These are phyloP conservation scores for Entomortierella lignicola DNA, from an alignment of 192 early-diverging fungal genomes.

Conservation along the genomic window DNA sequence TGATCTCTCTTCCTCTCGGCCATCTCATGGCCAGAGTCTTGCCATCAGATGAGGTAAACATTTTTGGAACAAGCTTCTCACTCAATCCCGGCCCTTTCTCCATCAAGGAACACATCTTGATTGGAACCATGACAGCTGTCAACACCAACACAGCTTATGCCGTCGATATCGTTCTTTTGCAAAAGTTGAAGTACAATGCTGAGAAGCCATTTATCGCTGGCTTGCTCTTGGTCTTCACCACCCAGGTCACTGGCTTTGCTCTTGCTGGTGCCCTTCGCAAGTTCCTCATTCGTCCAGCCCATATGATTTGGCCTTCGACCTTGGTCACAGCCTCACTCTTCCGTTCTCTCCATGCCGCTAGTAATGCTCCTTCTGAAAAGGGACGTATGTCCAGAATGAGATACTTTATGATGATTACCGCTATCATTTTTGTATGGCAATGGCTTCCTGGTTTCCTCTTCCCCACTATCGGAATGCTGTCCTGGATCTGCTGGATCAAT, in stretches of 20 bases:
- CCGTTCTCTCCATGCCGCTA: slow-evolving; percentile 44
- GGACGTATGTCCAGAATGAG: slow-evolving; percentile 60
- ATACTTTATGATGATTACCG: slow-evolving; percentile 70
- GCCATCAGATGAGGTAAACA: slow-evolving; percentile 26
- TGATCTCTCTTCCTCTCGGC: slow-evolving; percentile 63
- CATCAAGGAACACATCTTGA: slow-evolving; percentile 73
- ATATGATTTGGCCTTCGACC: slow-evolving; percentile 67
- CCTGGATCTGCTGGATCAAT: slow-evolving; percentile 65
- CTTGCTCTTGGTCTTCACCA: slow-evolving; percentile 64
- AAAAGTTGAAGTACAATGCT: slow-evolving; percentile 63
- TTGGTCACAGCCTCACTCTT: slow-evolving; percentile 60
- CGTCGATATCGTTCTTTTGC: slow-evolving; percentile 65
- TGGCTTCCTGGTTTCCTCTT: slow-evolving; percentile 70
- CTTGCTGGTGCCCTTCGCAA: slow-evolving; percentile 63
- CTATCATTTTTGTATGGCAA: slow-evolving; percentile 63
- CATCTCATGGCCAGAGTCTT: slow-evolving; percentile 56
- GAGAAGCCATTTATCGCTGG: slow-evolving; percentile 67
- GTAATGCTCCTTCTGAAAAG: slow-evolving; percentile 1
- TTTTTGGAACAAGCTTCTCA: slow-evolving; percentile 37
- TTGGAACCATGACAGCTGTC: slow-evolving; percentile 65
- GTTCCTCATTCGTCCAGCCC: slow-evolving; percentile 63
- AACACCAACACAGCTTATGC: slow-evolving; percentile 63
- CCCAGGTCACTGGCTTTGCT: slow-evolving; percentile 66
- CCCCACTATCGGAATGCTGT: slow-evolving; percentile 60
- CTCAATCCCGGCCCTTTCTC: slow-evolving; percentile 77